Evolutionary conservation across 176 grass and related monocot species (phyloP).

Genomic region (Oryza brachyantha): DNA sequence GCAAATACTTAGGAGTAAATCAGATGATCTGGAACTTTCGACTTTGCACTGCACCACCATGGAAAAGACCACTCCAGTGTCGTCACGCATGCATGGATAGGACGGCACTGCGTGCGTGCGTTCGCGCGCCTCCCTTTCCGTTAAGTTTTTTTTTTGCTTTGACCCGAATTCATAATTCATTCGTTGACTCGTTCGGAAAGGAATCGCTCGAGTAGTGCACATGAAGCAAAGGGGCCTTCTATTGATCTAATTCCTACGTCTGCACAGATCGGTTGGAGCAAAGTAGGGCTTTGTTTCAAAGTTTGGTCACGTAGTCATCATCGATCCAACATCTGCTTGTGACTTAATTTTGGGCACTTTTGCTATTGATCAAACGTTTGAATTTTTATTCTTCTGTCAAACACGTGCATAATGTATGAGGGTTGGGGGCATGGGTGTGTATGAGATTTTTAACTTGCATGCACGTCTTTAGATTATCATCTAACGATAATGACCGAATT

Average conservation of each 20-base stretch:
- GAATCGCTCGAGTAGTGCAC: not conserved
- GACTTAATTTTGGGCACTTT: no score
- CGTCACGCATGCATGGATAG: not conserved
- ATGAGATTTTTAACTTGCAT: no score
- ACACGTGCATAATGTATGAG: no score
- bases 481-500: no score
- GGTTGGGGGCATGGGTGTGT: no score
- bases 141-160: not conserved
- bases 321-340: not conserved
- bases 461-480: no score
- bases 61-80: not conserved
- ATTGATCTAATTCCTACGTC: no score
- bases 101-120: not conserved
- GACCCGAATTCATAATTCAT: not conserved
- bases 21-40: no score
- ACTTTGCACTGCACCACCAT: not conserved
- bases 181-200: not conserved
- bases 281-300: not conserved
- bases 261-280: not conserved
- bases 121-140: not conserved
- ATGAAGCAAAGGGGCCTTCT: not conserved
- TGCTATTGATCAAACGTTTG: no score
- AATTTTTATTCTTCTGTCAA: no score
- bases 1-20: no score
- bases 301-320: not conserved